These are phyloP conservation scores for Wakefieldia striispora DNA, from an alignment of 768 basidiomycete species.

Conservation along the genomic window DNA sequence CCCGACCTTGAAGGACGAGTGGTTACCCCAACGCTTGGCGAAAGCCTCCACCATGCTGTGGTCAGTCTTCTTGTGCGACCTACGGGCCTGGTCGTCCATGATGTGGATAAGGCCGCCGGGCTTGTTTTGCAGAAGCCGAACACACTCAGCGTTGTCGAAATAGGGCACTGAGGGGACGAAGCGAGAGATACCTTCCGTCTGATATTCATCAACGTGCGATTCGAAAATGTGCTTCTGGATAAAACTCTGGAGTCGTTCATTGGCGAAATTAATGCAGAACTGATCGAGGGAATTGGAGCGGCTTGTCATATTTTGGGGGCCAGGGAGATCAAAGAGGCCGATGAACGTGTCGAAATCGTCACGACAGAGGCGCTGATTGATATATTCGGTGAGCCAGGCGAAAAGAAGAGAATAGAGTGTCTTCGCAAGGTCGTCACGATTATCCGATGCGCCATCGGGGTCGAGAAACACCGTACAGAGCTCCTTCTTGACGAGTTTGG, in stretches of 20 bases:
- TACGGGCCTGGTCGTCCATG: conserved; percentile 93
- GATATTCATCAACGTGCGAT: conserved; percentile 78
- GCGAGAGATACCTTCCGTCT: conserved; percentile 71
- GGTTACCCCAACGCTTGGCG: conserved; percentile 91
- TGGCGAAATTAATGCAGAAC: conserved; percentile 95
- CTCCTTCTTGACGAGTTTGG: conserved; percentile 91
- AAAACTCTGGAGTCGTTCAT: conserved; percentile 87
- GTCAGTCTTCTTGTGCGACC: conserved; percentile 87
- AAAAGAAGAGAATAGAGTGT: conserved; percentile 93
- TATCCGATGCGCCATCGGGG: conserved; percentile 88
- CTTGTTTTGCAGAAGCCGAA: conserved; percentile 79
- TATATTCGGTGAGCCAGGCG: conserved; percentile 93
- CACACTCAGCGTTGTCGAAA: conserved; percentile 89
- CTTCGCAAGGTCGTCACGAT: conserved; percentile 92
- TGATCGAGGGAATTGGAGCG: conserved; percentile 93
- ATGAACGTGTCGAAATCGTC: conserved; percentile 93
- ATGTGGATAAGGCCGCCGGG: conserved; percentile 95
- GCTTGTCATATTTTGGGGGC: conserved; percentile 85
- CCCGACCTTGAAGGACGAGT: conserved; percentile 86
- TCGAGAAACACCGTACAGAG: conserved; percentile 97
- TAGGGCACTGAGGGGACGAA: conserved; percentile 71
- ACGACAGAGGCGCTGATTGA: conserved; percentile 92
- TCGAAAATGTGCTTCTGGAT: conserved; percentile 80
- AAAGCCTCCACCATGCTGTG: conserved; percentile 94
- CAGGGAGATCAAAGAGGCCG: conserved; percentile 91